These are phyloP conservation scores for Debaryomyces sp. DNA, from an alignment of 1,139 yeast species.

Conservation along the genomic window DNA sequence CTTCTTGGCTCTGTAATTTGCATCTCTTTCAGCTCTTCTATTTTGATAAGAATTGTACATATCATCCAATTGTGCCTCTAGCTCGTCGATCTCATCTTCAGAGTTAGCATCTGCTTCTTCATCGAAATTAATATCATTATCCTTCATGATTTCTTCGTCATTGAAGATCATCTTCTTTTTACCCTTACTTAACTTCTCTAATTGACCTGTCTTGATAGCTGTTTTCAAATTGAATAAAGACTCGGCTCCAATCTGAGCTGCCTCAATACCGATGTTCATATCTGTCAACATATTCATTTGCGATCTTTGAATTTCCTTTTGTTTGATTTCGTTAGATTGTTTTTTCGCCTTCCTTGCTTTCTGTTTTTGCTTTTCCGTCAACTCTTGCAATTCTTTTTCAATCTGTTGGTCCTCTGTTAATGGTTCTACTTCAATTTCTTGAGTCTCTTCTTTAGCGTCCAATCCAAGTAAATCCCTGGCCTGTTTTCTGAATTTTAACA, in stretches of 20 bases:
- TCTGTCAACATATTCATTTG: slow-evolving; percentile 97
- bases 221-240: slow-evolving; percentile 78
- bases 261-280: slow-evolving; percentile 90
- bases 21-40: slow-evolving; percentile 75
- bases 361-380: slow-evolving; percentile 71
- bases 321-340: slow-evolving; percentile 78
- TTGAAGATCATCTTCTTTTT: slow-evolving; percentile 75
- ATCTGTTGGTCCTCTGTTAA: slow-evolving; percentile 89
- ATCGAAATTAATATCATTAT: slow-evolving; percentile 55
- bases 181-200: slow-evolving; percentile 76
- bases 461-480: slow-evolving; percentile 80
- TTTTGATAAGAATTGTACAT: slow-evolving; percentile 81
- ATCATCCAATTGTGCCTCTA: slow-evolving; percentile 79
- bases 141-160: slow-evolving; percentile 55
- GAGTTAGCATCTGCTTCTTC: slow-evolving; percentile 48
- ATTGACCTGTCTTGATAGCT: slow-evolving; percentile 85
- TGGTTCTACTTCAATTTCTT: slow-evolving; percentile 62
- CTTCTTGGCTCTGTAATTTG: slow-evolving; percentile 76
- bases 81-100: slow-evolving; percentile 64
- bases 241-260: slow-evolving; percentile 80
- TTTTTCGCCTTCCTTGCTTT: slow-evolving; percentile 79
- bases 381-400: slow-evolving; percentile 76
- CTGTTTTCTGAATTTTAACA: slow-evolving; percentile 85
- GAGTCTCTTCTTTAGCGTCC: slow-evolving; percentile 55
- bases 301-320: slow-evolving; percentile 86